These are phyloP conservation scores for Schwanniomyces vanrijiae DNA, from an alignment of 805 yeast genomes.

Conservation along the genomic window DNA sequence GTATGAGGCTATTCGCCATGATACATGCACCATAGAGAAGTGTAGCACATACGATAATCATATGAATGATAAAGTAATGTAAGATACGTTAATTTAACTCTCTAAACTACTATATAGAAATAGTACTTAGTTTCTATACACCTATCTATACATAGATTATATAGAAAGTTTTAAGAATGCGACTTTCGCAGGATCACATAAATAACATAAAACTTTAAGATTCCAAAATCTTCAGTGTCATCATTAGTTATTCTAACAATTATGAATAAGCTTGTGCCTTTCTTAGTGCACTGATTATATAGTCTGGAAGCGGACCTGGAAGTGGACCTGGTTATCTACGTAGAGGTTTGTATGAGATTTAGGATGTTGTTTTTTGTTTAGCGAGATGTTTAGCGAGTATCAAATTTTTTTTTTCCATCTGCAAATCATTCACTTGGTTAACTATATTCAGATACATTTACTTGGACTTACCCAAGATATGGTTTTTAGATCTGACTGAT, in stretches of 20 bases:
- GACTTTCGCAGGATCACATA: neutral
- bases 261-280: no score
- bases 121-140: neutral
- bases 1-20: no score
- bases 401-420: neutral
- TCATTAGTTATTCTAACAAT: no score
- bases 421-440: neutral
- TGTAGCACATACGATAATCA: neutral
- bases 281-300: no score
- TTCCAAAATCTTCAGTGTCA: no score
- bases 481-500: constrained; percentile 21
- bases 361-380: no score
- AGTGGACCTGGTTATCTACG: no score
- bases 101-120: neutral
- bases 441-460: no score
- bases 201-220: no score
- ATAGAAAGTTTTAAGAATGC: neutral
- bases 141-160: neutral
- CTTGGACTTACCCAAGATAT: neutral
- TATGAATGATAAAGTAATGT: neutral
- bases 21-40: no score
- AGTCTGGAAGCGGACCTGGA: no score
- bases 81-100: neutral
- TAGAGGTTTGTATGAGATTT: neutral
- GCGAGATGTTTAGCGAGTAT: neutral